Conservation (phyloP, 306 rosid species). For the Cucurbita moschata region DNA sequence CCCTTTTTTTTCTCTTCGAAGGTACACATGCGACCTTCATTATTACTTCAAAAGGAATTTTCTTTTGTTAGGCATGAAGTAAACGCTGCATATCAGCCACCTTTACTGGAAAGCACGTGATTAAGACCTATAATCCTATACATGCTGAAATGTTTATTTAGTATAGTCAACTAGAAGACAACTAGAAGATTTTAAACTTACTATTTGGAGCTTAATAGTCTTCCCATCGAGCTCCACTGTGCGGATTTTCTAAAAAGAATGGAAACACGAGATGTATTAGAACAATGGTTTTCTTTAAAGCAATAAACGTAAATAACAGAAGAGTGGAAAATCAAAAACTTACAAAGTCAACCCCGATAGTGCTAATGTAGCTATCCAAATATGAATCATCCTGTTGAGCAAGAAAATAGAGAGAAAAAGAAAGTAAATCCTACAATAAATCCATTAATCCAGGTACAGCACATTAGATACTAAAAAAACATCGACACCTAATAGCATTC, state of each 20-base stretch:
- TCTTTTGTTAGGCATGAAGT: background rate
- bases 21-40: background rate
- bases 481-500: background rate
- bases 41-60: background rate
- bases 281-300: background rate
- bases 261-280: conserved; percentile 11
- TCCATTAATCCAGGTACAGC: background rate
- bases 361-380: conserved; percentile 99
- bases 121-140: background rate
- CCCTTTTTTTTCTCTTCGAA: no score
- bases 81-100: background rate
- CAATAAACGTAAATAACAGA: background rate
- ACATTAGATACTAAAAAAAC: background rate
- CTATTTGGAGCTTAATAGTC: conserved; percentile 91
- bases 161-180: background rate
- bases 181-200: conserved; percentile 17
- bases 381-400: conserved; percentile 80
- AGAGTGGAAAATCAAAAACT: conserved; percentile 18
- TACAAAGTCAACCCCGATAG: conserved; percentile 98
- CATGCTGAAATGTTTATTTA: background rate
- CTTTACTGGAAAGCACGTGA: background rate
- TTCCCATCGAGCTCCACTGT: conserved; percentile 83
- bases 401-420: conserved; percentile 5
- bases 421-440: background rate
- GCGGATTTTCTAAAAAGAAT: conserved; percentile 64